Evolutionary conservation across 805 yeast genomes (phyloP), one percentile per base, ranked within the genome.

Genomic region (Teunomyces panamensis): DNA sequence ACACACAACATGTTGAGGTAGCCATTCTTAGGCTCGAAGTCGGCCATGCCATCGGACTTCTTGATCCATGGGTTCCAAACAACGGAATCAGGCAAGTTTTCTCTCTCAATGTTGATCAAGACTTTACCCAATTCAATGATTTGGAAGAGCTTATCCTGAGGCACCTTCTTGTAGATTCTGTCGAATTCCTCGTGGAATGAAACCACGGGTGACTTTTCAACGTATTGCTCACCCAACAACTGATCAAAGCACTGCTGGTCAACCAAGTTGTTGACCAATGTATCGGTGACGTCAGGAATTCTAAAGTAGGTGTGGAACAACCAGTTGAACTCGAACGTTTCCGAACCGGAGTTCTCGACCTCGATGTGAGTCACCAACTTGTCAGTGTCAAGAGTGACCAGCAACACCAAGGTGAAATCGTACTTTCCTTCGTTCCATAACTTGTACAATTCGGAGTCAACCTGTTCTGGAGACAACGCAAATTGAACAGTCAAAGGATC

Each of bases 41-140:
- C 99, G 36, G 74, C 84, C 92, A 94, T 88, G 1, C 85, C 84
- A 20, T 70, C 74, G n/a, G 94, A 80, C 65, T 87, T 88, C 48
- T 85, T 78, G 55, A 80, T 74, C 99, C 98, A 94, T 32, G 99
- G 99, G 67, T 94, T 94, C 99, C 99, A 94, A 47, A 94, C 97
- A 43, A 94, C 98, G 4, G 79, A 73, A 53, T 80, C 84, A 0
- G 80, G 83, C 56, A 88, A 71, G 57, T 84, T 84, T 11, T 69
- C 69, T 60, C 96, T 77, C 46, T 79, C 73, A 30, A 92, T 66
- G 36, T 87, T 83, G 63, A 85, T 85, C 43, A 82, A 64, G 6
- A 89, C 91, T 53, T 81, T 77, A 41, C 92, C 94, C 47, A 78
- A 75, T 49, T 81, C 84, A 42, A 85, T 81, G 45, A 91, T 83